Evolutionary conservation across 345 rosid species (phyloP), one percentile per base, ranked within the genome.

Genomic region (Bruguiera sexangula): DNA sequence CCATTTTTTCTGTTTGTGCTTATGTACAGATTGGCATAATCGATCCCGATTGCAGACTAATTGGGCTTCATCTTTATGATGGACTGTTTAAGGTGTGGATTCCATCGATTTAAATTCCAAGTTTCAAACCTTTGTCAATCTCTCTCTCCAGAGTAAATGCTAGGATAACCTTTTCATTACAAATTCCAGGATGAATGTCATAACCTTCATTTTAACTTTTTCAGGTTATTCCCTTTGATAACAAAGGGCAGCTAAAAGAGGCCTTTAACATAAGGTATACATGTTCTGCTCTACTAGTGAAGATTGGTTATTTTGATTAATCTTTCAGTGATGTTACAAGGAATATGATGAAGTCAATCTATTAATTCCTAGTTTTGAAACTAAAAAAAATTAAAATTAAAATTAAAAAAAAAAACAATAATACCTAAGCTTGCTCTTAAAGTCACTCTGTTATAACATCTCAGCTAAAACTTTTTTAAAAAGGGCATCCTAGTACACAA

Each of bases 31-130:
- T 89, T 78, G 98, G 97, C 70, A 88, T 95, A 69, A 90, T 95
- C 65, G 97, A 95, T 85, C 99, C 92, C 54, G 97, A 95, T 76
- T 92, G 97, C 76, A 86, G 96, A 83, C 78, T 95, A 71, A 87
- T 92, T 79, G 97, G 99, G 46, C 93, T 92, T 72, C 99, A 95
- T 83, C 71, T 95, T 67, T 95, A 95, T 82, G 97, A 95, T 75
- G 99, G 97, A 51, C 73, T 95, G 81, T 95, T 92, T 71, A 95
- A 95, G 99, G 97, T 89, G 76, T 48, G 53, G 22, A 31, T 63
- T 30, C 48, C 48, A 58, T 21, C 39, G 15, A 59, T 71, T n/a
- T 57, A 61, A 30, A 36, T 51, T 70, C 26, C 3, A 46, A 16
- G 37, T 27, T 72, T 51, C 53, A 39, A 18, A 13, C 4, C 50